A percentile compares a stretch with the other conserved stretches of the same genome.
phyloP scores from a whole-genome alignment of 495 filamentous ascomycete species.

The Trichoderma erinaceum region DNA sequence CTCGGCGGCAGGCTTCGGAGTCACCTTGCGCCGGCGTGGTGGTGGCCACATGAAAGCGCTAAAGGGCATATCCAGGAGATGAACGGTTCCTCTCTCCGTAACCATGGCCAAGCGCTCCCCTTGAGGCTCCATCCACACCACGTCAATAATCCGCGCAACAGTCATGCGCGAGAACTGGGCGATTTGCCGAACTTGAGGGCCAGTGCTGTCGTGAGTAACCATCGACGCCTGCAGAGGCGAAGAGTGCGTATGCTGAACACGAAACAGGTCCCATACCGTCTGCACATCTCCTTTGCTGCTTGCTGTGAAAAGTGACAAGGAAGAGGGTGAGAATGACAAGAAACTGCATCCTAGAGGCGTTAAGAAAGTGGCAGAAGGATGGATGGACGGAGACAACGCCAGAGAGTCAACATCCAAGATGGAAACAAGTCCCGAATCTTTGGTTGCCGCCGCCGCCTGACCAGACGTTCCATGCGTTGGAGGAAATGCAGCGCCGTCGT shows the following conservation, averaged over 20 bases:
- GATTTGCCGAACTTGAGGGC: conserved; percentile 64
- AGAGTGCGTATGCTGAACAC: conserved; percentile 52
- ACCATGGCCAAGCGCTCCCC: conserved; percentile 78
- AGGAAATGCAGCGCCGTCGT: conserved; percentile 54
- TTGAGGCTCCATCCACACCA: conserved; percentile 76
- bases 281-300: conserved; percentile 89
- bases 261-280: conserved; percentile 89
- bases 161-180: conserved; percentile 86
- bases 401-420: conserved; percentile 69
- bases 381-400: conserved; percentile 42
- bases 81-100: conserved; percentile 88
- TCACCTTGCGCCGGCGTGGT: conserved; percentile 53
- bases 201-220: conserved; percentile 25
- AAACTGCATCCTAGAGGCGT: conserved; percentile 83
- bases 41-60: conserved; percentile 87
- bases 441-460: conserved; percentile 38
- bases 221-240: conserved; percentile 41
- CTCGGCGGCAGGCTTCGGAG: conserved; percentile 35
- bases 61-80: conserved; percentile 79
- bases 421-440: conserved; percentile 75
- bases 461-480: conserved; percentile 63
- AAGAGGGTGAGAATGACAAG: conserved; percentile 80
- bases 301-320: conserved; percentile 76
- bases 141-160: conserved; percentile 80
- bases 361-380: conserved; percentile 73